Percentiles rank a stretch among this genome's conserved stretches.
These are phyloP conservation scores for Xylariaceae sp. DNA, from an alignment of 2,329 filamentous ascomycete genomes.

Conservation along the genomic window DNA sequence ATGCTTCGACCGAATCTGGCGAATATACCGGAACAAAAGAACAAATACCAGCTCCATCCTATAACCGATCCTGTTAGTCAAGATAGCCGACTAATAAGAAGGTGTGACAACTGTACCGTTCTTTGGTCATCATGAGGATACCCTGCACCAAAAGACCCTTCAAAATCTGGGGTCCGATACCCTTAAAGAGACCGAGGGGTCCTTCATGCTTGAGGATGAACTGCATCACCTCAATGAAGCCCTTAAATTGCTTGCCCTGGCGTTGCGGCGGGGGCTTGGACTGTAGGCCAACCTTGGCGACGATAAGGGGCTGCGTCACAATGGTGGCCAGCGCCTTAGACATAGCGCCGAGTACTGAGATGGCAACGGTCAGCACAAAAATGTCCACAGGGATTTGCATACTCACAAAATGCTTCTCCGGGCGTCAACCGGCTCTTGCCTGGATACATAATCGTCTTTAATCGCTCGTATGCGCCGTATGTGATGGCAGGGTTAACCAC, in stretches of 20 bases:
- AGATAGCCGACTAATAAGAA: conserved; percentile 9
- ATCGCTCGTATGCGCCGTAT: conserved; percentile 82
- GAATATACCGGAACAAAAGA: conserved; percentile 76
- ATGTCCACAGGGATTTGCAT: neutral
- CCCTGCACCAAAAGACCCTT: conserved; percentile 94
- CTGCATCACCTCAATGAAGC: conserved; percentile 88
- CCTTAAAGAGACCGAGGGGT: conserved; percentile 81
- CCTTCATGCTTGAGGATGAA: conserved; percentile 92
- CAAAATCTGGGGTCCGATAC: conserved; percentile 86
- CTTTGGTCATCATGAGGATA: conserved; percentile 98
- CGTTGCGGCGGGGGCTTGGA: conserved; percentile 81
- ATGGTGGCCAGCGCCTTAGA: conserved; percentile 92
- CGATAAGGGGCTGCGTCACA: conserved; percentile 88
- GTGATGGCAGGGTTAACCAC: conserved; percentile 97
- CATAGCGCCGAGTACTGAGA: conserved; percentile 76
- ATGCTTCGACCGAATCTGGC: conserved; percentile 63
- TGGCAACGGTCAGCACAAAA: conserved; percentile 14
- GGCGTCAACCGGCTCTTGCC: conserved; percentile 70
- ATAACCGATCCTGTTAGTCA: conserved; percentile 14
- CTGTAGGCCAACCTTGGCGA: conserved; percentile 94
- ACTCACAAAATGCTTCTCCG: conserved; percentile 87
- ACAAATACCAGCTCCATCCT: conserved; percentile 87
- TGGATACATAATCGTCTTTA: conserved; percentile 73
- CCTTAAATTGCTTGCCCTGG: conserved; percentile 86
- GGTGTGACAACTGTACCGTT: conserved; percentile 56